Evolutionary conservation across 2,329 filamentous ascomycete genomes (phyloP).

Genomic region (Xylaria sp.): DNA sequence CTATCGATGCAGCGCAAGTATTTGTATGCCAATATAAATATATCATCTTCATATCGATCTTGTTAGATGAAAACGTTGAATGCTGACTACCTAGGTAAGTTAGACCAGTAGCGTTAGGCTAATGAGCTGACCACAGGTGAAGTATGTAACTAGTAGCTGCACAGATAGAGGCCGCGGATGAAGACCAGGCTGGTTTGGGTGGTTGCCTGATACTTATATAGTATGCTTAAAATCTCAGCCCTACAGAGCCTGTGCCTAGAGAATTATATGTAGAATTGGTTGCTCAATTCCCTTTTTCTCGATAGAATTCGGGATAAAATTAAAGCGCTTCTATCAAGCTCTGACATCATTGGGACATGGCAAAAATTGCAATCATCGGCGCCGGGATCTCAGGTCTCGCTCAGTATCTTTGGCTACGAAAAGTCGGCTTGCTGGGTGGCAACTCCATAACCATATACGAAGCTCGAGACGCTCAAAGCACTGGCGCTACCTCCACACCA

Average conservation of each 20-base stretch:
- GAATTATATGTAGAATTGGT: neutral
- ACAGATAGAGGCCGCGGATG: neutral
- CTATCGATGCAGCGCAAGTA: neutral
- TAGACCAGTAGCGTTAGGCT: neutral
- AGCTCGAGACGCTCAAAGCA: slow-evolving; percentile 27
- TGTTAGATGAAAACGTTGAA: neutral
- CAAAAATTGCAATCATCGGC: slow-evolving; percentile 36
- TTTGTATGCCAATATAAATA: neutral
- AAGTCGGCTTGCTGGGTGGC: slow-evolving; percentile 24
- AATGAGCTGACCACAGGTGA: neutral
- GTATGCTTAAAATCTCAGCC: neutral
- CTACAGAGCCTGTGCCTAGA: neutral
- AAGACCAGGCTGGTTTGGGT: neutral
- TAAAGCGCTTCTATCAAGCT: neutral
- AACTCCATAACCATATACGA: slow-evolving; percentile 31
- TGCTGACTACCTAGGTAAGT: neutral
- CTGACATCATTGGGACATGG: neutral
- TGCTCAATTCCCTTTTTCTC: neutral
- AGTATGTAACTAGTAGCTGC: neutral
- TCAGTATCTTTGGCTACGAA: slow-evolving; percentile 32
- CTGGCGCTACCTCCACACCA: neutral
- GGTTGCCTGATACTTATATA: slow-evolving; percentile 14
- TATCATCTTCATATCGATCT: too few relatives aligned
- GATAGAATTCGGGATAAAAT: neutral
- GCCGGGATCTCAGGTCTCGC: slow-evolving; percentile 33